Base-by-base conservation (phyloP, 805 yeast species). In the Saccharomycopsis sp. region DNA sequence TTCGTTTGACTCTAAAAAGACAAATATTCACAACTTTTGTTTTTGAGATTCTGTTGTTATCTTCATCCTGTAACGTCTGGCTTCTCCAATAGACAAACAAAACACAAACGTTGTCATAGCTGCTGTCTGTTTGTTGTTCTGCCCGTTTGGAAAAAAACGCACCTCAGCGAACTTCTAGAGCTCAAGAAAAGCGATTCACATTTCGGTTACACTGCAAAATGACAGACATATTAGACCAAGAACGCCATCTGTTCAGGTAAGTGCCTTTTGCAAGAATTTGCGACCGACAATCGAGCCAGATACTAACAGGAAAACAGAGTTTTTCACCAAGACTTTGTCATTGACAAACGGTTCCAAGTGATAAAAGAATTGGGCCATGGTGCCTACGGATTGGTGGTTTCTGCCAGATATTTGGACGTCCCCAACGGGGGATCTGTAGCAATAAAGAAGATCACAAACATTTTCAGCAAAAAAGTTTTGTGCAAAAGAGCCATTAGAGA, bases 301-400 rank as follows among this genome's bases (percentile, higher is more conserved):
- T 8, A 34, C 20, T 23, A n/a, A 23, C 24, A 34, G 9, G n/a
- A 79, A 14, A 80, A 80, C 68, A 83, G 84, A 64, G 91, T 87
- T 46, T 87, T 82, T 73, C 88, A 88, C 68, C 99, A 94, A 73
- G 97, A 90, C 68, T 94, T 94, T 70, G 82, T 91, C 50, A 91
- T 94, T 58, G 98, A 94, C 71, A 83, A 82, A 63, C 76, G 97
- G 56, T 90, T 92, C 70, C 89, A 90, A 67, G 79, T 94, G 64
- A 89, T 90, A 59, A 89, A 91, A 67, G 98, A 94, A 65, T 79
- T 94, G 46, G 99, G 99, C 3, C 97, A 94, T 66, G 99, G 99
- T 12, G 98, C 99, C 0, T 94, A 94, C 67, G 99, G 99, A 48
- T 85, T 92, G 2, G 99, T 94, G 3, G 92, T 97, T 67, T 87